Conservation (phyloP, 768 basidiomycete species). For the Baorangia bicolor region DNA sequence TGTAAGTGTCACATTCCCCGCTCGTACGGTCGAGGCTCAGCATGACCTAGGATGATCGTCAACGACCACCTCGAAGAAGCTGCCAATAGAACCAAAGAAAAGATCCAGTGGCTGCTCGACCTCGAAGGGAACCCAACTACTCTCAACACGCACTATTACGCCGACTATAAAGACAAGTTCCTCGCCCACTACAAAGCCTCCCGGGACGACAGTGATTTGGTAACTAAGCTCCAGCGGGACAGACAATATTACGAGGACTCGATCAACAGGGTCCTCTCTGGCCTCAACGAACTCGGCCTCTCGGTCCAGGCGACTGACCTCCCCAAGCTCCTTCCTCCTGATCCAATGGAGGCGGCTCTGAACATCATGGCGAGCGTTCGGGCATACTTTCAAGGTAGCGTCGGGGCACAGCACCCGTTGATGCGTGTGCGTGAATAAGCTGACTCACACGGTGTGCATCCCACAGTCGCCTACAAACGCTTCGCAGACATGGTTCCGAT, state of each 20-base stretch:
- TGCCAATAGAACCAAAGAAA: conserved; percentile 37
- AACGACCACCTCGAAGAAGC: conserved; percentile 50
- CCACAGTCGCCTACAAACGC: conserved; percentile 47
- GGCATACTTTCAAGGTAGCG: conserved; percentile 73
- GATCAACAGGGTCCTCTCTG: conserved; percentile 31
- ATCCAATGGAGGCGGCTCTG: conserved; percentile 55
- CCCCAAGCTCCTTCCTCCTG: conserved; percentile 47
- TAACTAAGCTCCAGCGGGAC: conserved; percentile 2
- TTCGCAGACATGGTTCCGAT: conserved; percentile 44
- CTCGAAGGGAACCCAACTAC: conserved; percentile 53
- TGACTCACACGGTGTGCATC: background rate
- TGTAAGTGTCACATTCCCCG: conserved; percentile 30
- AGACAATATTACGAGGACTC: background rate
- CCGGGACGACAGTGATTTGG: conserved; percentile 10
- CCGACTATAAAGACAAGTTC: conserved; percentile 51
- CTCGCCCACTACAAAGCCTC: conserved; percentile 45
- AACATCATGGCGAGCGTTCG: conserved; percentile 70
- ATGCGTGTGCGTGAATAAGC: no score
- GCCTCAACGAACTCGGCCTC: conserved; percentile 27
- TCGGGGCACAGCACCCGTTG: no score
- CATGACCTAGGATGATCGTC: conserved; percentile 42
- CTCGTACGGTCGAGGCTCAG: background rate
- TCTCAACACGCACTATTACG: conserved; percentile 50
- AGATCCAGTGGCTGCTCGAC: conserved; percentile 47
- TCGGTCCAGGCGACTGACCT: conserved; percentile 42